phyloP scores from a whole-genome alignment of 2,329 filamentous ascomycete genomes.

The Iodosphaeria phyllophila region DNA sequence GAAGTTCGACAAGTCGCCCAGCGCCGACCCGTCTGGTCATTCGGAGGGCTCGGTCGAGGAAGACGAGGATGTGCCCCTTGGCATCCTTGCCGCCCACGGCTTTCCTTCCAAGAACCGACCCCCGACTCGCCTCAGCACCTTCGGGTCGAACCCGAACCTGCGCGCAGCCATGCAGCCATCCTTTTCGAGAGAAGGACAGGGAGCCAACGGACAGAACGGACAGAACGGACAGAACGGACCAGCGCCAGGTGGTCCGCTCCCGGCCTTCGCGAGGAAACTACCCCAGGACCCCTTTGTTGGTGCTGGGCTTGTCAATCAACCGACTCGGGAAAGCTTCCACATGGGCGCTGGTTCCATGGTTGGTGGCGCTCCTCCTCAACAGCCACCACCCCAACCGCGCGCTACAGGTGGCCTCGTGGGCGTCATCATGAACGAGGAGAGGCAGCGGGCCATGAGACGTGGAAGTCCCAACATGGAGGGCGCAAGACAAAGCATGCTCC shows the following conservation, averaged over 20 bases:
- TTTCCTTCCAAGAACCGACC: conserved; percentile 67
- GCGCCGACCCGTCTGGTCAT: too few relatives aligned
- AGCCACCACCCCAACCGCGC: too few relatives aligned
- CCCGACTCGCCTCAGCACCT: conserved; percentile 44
- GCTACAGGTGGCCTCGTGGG: conserved; percentile 58
- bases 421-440: conserved; percentile 73
- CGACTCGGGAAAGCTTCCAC: conserved; percentile 56
- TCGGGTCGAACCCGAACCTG: conserved; percentile 55
- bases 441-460: conserved; percentile 56
- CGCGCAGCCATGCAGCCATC: conserved; percentile 31
- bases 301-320: conserved; percentile 52
- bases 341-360: conserved; percentile 39
- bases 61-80: conserved; percentile 75
- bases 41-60: conserved; percentile 45
- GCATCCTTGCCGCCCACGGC: conserved; percentile 73
- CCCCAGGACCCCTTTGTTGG: conserved; percentile 76
- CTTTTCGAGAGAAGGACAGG: too few relatives aligned
- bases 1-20: conserved; percentile 16
- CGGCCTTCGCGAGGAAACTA: conserved; percentile 65
- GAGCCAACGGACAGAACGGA: conserved; percentile 39
- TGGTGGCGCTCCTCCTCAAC: too few relatives aligned
- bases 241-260: conserved; percentile 32
- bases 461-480: conserved; percentile 53
- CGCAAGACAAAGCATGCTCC: conserved; percentile 20
- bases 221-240: conserved; percentile 28